Evolutionary conservation across 805 yeast genomes (phyloP), one percentile per base, ranked within the genome.

Genomic region (Cyberlindnera veronae): DNA sequence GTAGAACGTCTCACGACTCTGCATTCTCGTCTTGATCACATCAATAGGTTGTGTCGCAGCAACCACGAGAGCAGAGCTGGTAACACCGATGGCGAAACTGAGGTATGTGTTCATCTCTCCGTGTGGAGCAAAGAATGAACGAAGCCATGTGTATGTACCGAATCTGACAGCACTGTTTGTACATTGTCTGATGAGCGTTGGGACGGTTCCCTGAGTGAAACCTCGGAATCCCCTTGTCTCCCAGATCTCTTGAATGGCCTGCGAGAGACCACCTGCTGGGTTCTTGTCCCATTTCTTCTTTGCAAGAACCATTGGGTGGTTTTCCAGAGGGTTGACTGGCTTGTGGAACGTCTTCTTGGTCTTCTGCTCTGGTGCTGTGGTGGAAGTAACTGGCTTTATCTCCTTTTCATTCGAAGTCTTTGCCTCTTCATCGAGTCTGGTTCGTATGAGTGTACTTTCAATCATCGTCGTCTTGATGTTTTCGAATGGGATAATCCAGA

Each of bases 401-500:
- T n/a, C n/a, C n/a, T n/a, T n/a, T n/a, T 21, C 53, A 17, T 42
- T 34, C 6, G 57, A 47, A 5, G 56, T 49, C 7, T 63, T 63
- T 17, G 51, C 44, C 8, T 56, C 57, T 6, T 18, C 39, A 39
- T 50, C 54, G 34, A 57, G 46, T 49, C 39, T 54, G 41, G 58
- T 49, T 39, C 51, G 51, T 18, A 61, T 55, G 57, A 72, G 51
- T 35, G 80, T 69, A 55, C 83, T 80, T 53, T 87, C 95, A 45
- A 88, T 81, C 85, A 85, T 76, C 8, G 83, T 72, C 2, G 84
- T 81, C 57, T 88, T 88, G 49, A 88, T 70, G 54, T 82, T 85
- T 56, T 91, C 99, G 59, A 91, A 90, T 0, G 98, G 99, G 15
- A 93, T 84, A 17, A 91, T 77, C 72, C 84, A 76, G 24, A 89